Conservation (phyloP, 1,284 basidiomycete genomes). For the Cryptococcus maquisensis region DNA sequence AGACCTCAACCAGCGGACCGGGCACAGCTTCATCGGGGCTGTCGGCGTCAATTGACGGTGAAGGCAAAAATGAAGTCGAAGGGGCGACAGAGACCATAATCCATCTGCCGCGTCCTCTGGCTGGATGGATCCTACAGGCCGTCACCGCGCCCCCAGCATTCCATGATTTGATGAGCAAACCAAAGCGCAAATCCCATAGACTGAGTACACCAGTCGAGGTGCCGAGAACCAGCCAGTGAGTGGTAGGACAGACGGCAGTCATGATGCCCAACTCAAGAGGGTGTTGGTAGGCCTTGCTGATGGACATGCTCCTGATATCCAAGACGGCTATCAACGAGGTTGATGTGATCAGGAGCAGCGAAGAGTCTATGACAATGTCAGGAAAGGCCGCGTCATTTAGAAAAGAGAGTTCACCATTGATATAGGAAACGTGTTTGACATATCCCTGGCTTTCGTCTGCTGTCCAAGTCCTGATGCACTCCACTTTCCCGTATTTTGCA, state of each 20-base stretch:
- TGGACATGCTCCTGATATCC: constrained; percentile 79
- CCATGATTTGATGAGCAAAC: constrained; percentile 84
- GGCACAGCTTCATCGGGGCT: background rate
- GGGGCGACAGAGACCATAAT: constrained; percentile 63
- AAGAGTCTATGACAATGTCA: constrained; percentile 30
- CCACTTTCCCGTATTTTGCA: constrained; percentile 72
- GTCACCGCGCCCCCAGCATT: constrained; percentile 60
- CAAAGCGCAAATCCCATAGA: constrained; percentile 93
- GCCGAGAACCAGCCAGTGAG: constrained; percentile 81
- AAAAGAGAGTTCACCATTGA: constrained; percentile 26
- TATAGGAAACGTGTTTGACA: constrained; percentile 32
- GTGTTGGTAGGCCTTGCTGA: constrained; percentile 71
- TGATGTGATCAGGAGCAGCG: constrained; percentile 76
- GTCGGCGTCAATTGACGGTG: background rate
- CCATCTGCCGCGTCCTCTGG: constrained; percentile 72
- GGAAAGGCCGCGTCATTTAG: background rate
- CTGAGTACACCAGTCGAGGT: constrained; percentile 77
- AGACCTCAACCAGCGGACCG: constrained; percentile 38
- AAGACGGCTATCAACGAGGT: constrained; percentile 72
- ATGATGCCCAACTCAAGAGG: constrained; percentile 83
- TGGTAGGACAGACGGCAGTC: constrained; percentile 72
- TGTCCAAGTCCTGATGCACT: constrained; percentile 55
- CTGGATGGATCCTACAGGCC: constrained; percentile 66
- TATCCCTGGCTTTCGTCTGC: constrained; percentile 25
- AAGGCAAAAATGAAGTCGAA: background rate